Percentiles rank a stretch among this genome's conserved stretches.
Evolutionary conservation across 257 asterid genomes (phyloP).

Genomic region (Misopates orontium): DNA sequence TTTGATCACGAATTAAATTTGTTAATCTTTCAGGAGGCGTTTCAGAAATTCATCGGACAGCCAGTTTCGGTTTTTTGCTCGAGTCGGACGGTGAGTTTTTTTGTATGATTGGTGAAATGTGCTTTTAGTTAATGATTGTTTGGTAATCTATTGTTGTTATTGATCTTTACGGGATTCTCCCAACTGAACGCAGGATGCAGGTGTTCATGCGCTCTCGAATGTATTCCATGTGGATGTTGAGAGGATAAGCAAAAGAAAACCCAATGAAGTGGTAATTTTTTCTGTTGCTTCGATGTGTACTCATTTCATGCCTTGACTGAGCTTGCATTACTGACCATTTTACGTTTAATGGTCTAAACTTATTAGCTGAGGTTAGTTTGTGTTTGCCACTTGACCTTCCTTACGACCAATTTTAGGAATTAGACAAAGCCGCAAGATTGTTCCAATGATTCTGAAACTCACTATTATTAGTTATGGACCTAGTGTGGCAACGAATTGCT

Average conservation of each 20-base stretch:
- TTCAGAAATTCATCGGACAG: constrained; percentile 71
- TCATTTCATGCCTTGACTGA: too few species aligned
- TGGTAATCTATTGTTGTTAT: neutral
- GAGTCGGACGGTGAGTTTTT: constrained; percentile 80
- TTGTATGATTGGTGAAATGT: neutral
- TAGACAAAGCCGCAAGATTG: neutral
- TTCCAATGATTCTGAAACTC: too few species aligned
- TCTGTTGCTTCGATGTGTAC: neutral
- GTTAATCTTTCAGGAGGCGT: constrained; percentile 62
- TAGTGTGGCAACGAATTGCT: too few species aligned
- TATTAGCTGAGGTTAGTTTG: neutral
- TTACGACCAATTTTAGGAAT: neutral
- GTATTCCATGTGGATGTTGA: constrained; percentile 92
- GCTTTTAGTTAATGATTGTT: neutral
- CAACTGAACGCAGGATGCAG: constrained; percentile 64
- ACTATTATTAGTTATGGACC: too few species aligned
- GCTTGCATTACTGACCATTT: neutral
- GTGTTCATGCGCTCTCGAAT: constrained; percentile 91
- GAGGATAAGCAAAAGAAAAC: constrained; percentile 94
- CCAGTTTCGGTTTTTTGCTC: constrained; percentile 85
- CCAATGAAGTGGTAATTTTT: constrained; percentile 74
- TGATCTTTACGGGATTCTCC: neutral
- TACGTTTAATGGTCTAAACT: neutral
- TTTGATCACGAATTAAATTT: neutral
- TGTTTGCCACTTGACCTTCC: neutral